Evolutionary conservation across 2,329 filamentous ascomycete species (phyloP).

Genomic region (Triangularia setosa): DNA sequence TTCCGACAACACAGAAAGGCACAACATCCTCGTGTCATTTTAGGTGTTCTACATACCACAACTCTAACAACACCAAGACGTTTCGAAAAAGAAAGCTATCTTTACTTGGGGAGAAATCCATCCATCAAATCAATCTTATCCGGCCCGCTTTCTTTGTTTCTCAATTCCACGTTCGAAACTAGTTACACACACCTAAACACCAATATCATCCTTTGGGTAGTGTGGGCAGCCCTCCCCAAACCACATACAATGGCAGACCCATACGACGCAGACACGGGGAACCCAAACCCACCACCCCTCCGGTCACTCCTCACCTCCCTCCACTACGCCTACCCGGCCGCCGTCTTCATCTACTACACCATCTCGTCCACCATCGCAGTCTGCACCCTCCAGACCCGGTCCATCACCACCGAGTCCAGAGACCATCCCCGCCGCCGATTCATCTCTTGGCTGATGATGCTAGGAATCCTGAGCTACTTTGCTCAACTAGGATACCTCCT

Average conservation of each 20-base stretch:
- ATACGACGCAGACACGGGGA: slow-evolving; percentile 12
- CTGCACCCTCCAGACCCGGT: slow-evolving; percentile 50
- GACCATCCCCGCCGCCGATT: slow-evolving; percentile 39
- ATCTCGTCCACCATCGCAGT: slow-evolving; percentile 47
- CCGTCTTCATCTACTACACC: slow-evolving; percentile 56
- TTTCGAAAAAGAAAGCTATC: not conserved
- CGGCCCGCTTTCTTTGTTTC: no score
- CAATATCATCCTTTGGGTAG: not conserved
- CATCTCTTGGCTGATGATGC: slow-evolving; percentile 41
- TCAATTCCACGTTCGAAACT: no score
- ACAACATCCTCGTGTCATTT: not conserved
- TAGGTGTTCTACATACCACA: not conserved
- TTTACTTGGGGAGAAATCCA: not conserved
- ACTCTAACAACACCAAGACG: not conserved
- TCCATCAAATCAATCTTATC: no score
- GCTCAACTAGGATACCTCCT: slow-evolving; percentile 43
- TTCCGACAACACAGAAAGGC: not conserved
- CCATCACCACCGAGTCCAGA: slow-evolving; percentile 30
- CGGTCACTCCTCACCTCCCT: slow-evolving; percentile 40
- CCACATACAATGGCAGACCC: slow-evolving; percentile 19
- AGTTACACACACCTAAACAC: not conserved
- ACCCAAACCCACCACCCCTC: slow-evolving; percentile 21
- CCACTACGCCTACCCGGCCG: slow-evolving; percentile 56
- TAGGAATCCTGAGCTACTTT: slow-evolving; percentile 44
- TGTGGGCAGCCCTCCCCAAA: not conserved